Percentiles rank a stretch among this genome's conserved stretches.
phyloP scores from a whole-genome alignment of 2,329 filamentous ascomycete species.

The Cryphonectria carpinicola region DNA sequence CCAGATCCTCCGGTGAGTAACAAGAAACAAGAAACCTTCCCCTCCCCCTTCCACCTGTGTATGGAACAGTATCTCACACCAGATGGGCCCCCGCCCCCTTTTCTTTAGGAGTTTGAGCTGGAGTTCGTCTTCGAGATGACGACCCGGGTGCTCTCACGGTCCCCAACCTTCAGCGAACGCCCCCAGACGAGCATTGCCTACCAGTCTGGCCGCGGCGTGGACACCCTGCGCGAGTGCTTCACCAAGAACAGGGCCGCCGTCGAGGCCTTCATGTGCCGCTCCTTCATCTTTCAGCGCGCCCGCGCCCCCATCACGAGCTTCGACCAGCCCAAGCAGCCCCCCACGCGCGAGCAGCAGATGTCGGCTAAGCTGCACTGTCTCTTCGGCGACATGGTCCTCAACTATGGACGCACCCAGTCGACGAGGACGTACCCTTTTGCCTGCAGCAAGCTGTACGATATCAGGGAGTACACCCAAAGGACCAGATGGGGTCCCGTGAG shows the following conservation, averaged over 20 bases:
- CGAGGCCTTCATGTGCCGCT: constrained; percentile 65
- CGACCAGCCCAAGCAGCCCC: constrained; percentile 32
- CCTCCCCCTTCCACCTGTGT: not conserved
- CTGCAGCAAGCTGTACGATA: constrained; percentile 72
- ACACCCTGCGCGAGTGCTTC: constrained; percentile 51
- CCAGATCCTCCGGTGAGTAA: constrained; percentile 44
- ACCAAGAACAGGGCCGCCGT: constrained; percentile 52
- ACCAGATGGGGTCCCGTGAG: constrained; percentile 69
- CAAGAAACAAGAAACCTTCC: not conserved
- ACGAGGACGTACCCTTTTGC: constrained; percentile 61
- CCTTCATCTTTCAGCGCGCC: constrained; percentile 64
- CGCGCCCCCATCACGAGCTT: constrained; percentile 40
- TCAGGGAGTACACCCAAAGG: constrained; percentile 65
- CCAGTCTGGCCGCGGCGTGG: constrained; percentile 51
- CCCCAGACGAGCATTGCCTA: constrained; percentile 41
- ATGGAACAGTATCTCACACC: not conserved
- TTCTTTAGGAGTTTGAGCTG: constrained; percentile 46
- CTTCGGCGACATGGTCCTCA: constrained; percentile 63
- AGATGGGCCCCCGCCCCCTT: not conserved
- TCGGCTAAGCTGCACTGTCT: constrained; percentile 73
- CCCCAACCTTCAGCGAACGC: constrained; percentile 41
- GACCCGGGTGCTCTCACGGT: constrained; percentile 50
- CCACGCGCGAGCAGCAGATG: constrained; percentile 57
- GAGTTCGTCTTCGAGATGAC: constrained; percentile 53
- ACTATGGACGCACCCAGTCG: constrained; percentile 41